phyloP scores from a whole-genome alignment of 805 yeast species.

The Saturnispora hagleri region DNA sequence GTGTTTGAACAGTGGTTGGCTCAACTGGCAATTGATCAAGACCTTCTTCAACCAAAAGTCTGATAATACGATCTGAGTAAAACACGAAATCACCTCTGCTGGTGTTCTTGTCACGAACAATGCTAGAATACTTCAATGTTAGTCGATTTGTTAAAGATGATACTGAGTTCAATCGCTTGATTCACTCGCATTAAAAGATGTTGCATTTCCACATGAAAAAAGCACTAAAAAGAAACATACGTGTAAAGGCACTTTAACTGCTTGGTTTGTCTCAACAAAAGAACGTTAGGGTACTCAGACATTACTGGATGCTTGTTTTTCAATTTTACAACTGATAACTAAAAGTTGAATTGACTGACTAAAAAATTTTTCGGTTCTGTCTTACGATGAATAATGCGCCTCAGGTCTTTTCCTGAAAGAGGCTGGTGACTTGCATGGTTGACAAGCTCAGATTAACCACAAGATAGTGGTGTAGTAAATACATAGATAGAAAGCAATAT shows the following conservation, averaged over 20 bases:
- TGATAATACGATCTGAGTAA: constrained; percentile 89
- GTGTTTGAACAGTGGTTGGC: constrained; percentile 57
- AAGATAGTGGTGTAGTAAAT: background rate
- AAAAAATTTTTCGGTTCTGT: background rate
- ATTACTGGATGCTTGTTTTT: background rate
- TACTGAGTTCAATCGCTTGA: background rate
- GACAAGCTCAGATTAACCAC: background rate
- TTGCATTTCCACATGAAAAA: background rate
- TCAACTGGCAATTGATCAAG: constrained; percentile 90
- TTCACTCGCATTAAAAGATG: background rate
- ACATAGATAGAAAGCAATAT: background rate
- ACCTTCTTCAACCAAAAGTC: constrained; percentile 91
- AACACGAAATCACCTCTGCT: constrained; percentile 88
- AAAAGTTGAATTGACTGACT: background rate
- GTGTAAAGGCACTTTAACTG: constrained; percentile 83
- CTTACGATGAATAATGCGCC: background rate
- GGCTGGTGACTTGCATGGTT: background rate
- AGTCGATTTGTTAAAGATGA: background rate
- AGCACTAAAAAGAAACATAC: constrained; percentile 20
- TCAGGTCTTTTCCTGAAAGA: background rate
- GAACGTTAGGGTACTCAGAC: constrained; percentile 40
- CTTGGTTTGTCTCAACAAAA: constrained; percentile 75
- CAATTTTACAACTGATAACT: background rate
- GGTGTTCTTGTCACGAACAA: constrained; percentile 76
- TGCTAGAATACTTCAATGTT: constrained; percentile 27